Evolutionary conservation across 805 yeast genomes (phyloP), one percentile per base, ranked within the genome.

Genomic region (Candida montana): DNA sequence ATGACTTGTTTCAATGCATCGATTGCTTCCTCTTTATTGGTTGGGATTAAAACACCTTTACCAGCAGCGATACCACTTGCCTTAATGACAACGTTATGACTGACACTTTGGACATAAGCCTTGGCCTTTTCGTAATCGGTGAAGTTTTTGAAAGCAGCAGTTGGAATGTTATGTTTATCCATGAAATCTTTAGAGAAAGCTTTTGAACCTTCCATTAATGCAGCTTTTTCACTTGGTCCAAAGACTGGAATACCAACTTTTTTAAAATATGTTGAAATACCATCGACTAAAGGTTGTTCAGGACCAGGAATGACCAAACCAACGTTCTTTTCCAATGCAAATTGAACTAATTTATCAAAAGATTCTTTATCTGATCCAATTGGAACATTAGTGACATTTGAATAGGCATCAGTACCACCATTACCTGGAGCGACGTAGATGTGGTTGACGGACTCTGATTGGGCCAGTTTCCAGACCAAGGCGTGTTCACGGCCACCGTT

Each of bases 401-500:
- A 55, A 33, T 64, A 66, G 31, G 72, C 54, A 27, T 77, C 73
- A 26, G 95, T 90, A 39, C 98, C 98, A 42, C 98, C 99, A 60
- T 93, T 91, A 40, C 98, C 98, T 48, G 98, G 98, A 21, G 98
- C 96, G 42, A 91, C 96, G 56, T 61, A 95, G 52, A 95, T 81
- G 45, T 76, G 73, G 46, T 67, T 65, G 28, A 89, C 95, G 34
- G 75, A 63, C 30, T 77, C 66, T 28, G 96, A 87, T 64, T 89
- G 91, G 24, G 83, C 68, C 49, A 93, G 74, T 59, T 83, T 86
- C 96, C 96, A 90, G 13, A 87, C 85, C 47, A 93, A 74, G 40
- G 98, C 98, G 63, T 93, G 97, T 67, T 93, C 99, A 72, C 99
- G 89, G 53, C 99, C 99, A 62, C 99, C 99, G 67, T 85, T 88